A percentile compares a stretch with the other conserved stretches of the same genome.
phyloP scores from a whole-genome alignment of 2,329 filamentous ascomycete genomes.

The Fusarium goolgardi region DNA sequence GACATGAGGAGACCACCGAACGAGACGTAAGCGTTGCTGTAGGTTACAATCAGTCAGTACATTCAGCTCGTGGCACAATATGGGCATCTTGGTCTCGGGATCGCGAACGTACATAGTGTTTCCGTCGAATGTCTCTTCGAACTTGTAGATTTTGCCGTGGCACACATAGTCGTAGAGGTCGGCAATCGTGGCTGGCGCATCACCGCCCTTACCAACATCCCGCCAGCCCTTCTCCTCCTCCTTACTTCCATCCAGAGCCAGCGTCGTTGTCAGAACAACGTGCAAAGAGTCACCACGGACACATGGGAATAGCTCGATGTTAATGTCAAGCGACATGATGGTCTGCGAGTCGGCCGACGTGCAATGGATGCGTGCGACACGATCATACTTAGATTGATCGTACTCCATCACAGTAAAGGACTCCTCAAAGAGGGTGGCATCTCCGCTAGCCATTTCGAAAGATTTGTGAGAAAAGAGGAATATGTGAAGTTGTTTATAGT shows the following conservation, averaged over 20 bases:
- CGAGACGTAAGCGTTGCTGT: slow-evolving; percentile 90
- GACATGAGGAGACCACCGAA: slow-evolving; percentile 93
- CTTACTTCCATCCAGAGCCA: slow-evolving; percentile 87
- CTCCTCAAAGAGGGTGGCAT: slow-evolving; percentile 94
- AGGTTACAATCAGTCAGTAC: slow-evolving; percentile 28
- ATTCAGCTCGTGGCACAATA: not conserved
- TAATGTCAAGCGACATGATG: slow-evolving; percentile 88
- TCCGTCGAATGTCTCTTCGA: slow-evolving; percentile 81
- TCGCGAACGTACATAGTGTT: slow-evolving; percentile 76
- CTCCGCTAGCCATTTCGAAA: slow-evolving; percentile 63
- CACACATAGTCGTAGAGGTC: slow-evolving; percentile 91
- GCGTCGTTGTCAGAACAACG: slow-evolving; percentile 84
- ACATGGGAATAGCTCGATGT: slow-evolving; percentile 90
- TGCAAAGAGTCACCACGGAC: slow-evolving; percentile 77
- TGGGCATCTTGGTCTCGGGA: not conserved
- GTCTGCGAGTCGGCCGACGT: slow-evolving; percentile 80
- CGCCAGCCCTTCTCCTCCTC: slow-evolving; percentile 85
- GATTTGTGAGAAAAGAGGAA: not conserved
- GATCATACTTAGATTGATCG: slow-evolving; percentile 92
- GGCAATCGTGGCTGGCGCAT: slow-evolving; percentile 71
- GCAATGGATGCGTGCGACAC: slow-evolving; percentile 86
- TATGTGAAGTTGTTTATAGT: not conserved
- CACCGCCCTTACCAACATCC: slow-evolving; percentile 69
- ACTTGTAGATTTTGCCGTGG: slow-evolving; percentile 88
- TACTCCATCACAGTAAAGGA: slow-evolving; percentile 84